Conservation (phyloP, 2,329 filamentous ascomycete species). For the Epichloe sylvatica region DNA sequence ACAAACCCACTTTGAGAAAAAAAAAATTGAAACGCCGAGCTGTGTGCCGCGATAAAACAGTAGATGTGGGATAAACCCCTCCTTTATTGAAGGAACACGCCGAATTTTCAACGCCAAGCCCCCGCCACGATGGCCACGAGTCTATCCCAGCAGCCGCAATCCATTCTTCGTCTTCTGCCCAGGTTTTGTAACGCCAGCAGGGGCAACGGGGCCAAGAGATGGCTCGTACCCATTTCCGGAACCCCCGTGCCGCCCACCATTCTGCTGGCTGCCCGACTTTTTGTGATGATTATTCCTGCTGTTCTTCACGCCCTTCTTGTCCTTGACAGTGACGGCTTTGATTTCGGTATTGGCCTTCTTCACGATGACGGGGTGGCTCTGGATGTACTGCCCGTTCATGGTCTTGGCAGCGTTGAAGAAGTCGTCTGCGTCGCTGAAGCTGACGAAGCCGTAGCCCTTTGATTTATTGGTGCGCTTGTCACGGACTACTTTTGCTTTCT, state of each 20-base stretch:
- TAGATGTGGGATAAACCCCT: too few relatives aligned
- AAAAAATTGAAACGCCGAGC: background rate
- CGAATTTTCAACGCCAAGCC: background rate
- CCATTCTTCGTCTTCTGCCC: slow-evolving; percentile 56
- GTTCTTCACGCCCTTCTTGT: slow-evolving; percentile 31
- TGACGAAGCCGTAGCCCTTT: slow-evolving; percentile 92
- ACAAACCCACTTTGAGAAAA: background rate
- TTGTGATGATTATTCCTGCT: slow-evolving; percentile 19
- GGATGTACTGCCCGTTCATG: slow-evolving; percentile 99
- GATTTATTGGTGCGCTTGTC: slow-evolving; percentile 95
- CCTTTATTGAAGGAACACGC: too few relatives aligned
- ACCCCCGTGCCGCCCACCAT: slow-evolving; percentile 14
- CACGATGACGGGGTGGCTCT: slow-evolving; percentile 82
- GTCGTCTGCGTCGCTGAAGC: slow-evolving; percentile 87
- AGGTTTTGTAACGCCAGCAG: slow-evolving; percentile 44
- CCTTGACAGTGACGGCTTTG: slow-evolving; percentile 56
- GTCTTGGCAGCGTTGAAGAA: slow-evolving; percentile 94
- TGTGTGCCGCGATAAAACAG: background rate
- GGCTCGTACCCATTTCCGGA: slow-evolving; percentile 31
- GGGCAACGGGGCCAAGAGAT: slow-evolving; percentile 33
- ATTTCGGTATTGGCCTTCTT: slow-evolving; percentile 87
- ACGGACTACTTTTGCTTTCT: slow-evolving; percentile 84
- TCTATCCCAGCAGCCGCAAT: slow-evolving; percentile 44
- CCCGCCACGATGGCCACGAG: too few relatives aligned
- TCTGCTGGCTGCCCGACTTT: background rate